A percentile compares a stretch with the other conserved stretches of the same genome.
These are phyloP conservation scores for Dinochytrium kinnereticum DNA, from an alignment of 371 early-diverging fungal genomes.

Conservation along the genomic window DNA sequence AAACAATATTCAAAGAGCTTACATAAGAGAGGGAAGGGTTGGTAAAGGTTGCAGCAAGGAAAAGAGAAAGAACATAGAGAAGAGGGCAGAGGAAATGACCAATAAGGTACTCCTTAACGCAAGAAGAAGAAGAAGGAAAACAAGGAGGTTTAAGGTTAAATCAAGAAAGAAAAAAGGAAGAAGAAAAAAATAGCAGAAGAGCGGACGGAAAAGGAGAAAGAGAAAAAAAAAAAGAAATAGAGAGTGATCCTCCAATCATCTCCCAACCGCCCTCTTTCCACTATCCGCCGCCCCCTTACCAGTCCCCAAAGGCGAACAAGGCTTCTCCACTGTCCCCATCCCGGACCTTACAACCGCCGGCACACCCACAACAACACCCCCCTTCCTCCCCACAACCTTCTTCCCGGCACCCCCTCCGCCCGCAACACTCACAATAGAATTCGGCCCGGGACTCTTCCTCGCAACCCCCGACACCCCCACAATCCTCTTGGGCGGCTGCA, in stretches of 20 bases:
- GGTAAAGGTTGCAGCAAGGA: too few species aligned
- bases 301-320: not conserved
- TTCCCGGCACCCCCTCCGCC: not conserved
- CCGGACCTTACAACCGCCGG: not conserved
- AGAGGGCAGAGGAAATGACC: too few species aligned
- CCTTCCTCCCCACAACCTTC: not conserved
- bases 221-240: not conserved
- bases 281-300: not conserved
- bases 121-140: too few species aligned
- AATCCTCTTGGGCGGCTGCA: too few species aligned
- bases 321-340: not conserved
- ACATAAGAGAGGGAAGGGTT: too few species aligned
- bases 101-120: not conserved
- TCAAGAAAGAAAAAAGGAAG: not conserved
- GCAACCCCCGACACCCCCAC: not conserved
- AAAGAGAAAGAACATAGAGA: too few species aligned
- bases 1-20: too few species aligned
- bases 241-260: not conserved
- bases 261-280: not conserved
- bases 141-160: too few species aligned
- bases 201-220: not conserved
- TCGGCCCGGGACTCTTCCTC: not conserved
- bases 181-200: not conserved
- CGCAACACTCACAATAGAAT: not conserved
- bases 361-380: not conserved